Evolutionary conservation across 176 grass and related monocot species (phyloP), one percentile per base, ranked within the genome.

Genomic region (Dactylis glomerata): DNA sequence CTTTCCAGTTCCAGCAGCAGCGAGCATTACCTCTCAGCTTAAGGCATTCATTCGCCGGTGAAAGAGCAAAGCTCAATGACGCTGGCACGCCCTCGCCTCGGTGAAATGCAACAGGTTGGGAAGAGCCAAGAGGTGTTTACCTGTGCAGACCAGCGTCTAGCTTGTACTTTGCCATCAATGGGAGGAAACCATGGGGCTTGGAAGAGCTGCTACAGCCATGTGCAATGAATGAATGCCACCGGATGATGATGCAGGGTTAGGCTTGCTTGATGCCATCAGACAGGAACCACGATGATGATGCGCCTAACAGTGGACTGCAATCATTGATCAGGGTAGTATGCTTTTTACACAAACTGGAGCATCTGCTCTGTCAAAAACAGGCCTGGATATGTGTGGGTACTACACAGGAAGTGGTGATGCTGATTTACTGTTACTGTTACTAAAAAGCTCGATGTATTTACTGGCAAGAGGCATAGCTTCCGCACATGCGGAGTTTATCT

Each of bases 171-270:
- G 38, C 5, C 81, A 83, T 83, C 64, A 87, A 74, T 76, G 52
- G 1, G 68, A 83, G 68, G 77, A 44, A 74, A 38, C 68, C 64
- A 83, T 19, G 44, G 70, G 65, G 26, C 42, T 62, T 57, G 31
- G 65, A 73, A 27, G 45, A 86, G 20, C 36, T 41, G 28, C 30
- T 41, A 40, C 56, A 8, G 67, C 85, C 81, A 91, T 84, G 89
- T 84, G 89, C 85, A 51, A 84, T 87, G 61, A 87, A 91, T 76
- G 51, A n/a, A 41, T 64, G 37, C 70, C 46, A 84, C 68, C 76
- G 19, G 23, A 72, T 50, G 72, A 56, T 31, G 32, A 81, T 85
- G 61, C 61, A 64, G 77, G 24, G 65, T 74, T 66, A 79, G 79
- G 84, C 54, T 69, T 69, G 67, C 61, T 33, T 19, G 66, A 59